Percentiles rank a stretch among this genome's conserved stretches.
These are phyloP conservation scores for Trichosanthes cucumerina DNA, from an alignment of 306 rosid genomes.

Conservation along the genomic window DNA sequence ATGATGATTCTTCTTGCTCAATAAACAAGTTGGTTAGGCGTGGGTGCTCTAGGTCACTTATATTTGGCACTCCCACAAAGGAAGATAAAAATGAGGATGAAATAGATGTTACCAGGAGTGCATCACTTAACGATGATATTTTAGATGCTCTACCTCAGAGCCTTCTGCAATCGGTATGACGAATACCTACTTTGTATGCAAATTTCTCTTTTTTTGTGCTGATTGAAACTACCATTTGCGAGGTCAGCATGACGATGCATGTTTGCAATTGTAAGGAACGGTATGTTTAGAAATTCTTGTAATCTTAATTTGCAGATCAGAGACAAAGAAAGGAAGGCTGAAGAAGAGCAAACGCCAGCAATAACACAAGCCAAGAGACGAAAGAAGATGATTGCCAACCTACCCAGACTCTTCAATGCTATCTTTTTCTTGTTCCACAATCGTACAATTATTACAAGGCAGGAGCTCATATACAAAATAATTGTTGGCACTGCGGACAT, in stretches of 20 bases:
- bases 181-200: background rate
- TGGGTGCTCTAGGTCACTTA: constrained; percentile 50
- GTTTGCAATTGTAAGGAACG: background rate
- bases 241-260: background rate
- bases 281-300: background rate
- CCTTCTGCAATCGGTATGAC: constrained; percentile 67
- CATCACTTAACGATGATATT: constrained; percentile 29
- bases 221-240: background rate
- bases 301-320: constrained; percentile 44
- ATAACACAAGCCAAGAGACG: constrained; percentile 69
- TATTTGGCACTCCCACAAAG: constrained; percentile 62
- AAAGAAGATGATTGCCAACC: constrained; percentile 39
- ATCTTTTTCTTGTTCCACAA: constrained; percentile 48
- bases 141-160: constrained; percentile 42
- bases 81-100: constrained; percentile 18
- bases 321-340: constrained; percentile 52
- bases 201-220: background rate
- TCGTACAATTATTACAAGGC: constrained; percentile 44
- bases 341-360: constrained; percentile 64
- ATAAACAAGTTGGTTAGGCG: constrained; percentile 43
- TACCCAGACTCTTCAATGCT: constrained; percentile 77
- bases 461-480: constrained; percentile 66
- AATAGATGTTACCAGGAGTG: constrained; percentile 11
- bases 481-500: constrained; percentile 34
- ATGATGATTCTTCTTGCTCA: constrained; percentile 21